Conservation (phyloP, 345 rosid species). For the Cardamine occulta region DNA sequence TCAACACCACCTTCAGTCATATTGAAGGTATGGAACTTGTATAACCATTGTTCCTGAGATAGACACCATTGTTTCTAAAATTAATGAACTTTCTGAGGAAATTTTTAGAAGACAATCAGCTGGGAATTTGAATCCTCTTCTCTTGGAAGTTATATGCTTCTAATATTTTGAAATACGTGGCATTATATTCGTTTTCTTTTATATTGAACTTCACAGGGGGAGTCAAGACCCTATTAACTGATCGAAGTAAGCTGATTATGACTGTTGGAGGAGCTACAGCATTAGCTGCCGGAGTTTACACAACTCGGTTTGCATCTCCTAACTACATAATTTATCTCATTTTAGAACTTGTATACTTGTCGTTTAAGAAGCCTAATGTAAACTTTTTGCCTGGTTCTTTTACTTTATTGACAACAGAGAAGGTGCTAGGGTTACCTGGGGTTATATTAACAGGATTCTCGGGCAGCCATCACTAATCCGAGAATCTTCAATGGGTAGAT, state of each 20-base stretch:
- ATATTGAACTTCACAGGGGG: constrained; percentile 64
- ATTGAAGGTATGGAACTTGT: constrained; percentile 69
- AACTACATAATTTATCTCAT: neutral
- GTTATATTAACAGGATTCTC: constrained; percentile 83
- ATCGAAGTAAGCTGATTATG: constrained; percentile 82
- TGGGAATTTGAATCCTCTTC: neutral
- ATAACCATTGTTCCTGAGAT: constrained; percentile 12
- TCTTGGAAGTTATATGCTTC: neutral
- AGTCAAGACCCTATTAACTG: constrained; percentile 71
- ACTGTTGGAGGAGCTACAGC: constrained; percentile 96
- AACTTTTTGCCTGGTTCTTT: constrained; percentile 21
- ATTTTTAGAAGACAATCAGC: neutral
- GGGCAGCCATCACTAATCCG: constrained; percentile 97
- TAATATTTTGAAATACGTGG: neutral
- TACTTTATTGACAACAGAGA: constrained; percentile 58
- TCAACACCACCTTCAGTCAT: constrained; percentile 82
- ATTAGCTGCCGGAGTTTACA: constrained; percentile 93
- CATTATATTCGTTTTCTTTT: constrained; percentile 8
- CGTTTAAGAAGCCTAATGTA: constrained; percentile 18
- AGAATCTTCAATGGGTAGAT: constrained; percentile 86
- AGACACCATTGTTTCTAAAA: neutral
- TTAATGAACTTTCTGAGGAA: neutral
- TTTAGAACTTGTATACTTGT: neutral
- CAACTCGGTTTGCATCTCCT: constrained; percentile 64
- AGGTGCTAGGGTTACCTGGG: constrained; percentile 96